phyloP scores from a whole-genome alignment of 1,284 basidiomycete species.

The Pseudozyma tsukubaensis region DNA sequence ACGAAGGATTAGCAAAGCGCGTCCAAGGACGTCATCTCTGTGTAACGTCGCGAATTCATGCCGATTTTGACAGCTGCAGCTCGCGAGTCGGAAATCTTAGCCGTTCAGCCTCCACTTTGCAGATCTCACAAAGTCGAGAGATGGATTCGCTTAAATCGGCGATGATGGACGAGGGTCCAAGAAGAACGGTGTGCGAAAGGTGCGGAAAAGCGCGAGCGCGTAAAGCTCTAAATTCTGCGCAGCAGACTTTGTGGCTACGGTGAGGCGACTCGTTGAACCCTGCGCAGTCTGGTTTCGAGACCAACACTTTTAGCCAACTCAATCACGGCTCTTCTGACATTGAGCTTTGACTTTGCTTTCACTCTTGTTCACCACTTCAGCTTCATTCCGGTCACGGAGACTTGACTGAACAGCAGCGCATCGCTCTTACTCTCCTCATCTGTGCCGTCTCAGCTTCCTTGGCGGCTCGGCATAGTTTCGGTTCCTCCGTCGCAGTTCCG shows the following conservation, averaged over 20 bases:
- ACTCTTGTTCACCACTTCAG: no score
- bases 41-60: not conserved
- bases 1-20: conserved; percentile 7
- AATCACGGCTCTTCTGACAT: no score
- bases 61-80: conserved; percentile 3
- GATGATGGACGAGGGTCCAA: not conserved
- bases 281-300: not conserved
- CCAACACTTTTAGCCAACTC: not conserved
- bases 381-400: no score
- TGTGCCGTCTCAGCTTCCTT: no score
- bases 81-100: not conserved
- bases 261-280: no score
- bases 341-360: no score
- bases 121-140: not conserved
- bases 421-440: no score
- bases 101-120: not conserved
- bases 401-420: no score
- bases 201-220: not conserved
- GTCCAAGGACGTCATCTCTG: not conserved
- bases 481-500: no score
- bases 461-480: no score
- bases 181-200: not conserved
- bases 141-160: not conserved
- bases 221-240: not conserved
- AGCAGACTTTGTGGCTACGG: no score